A percentile compares a stretch with the other conserved stretches of the same genome.
These are phyloP conservation scores for Simmondsia chinensis DNA, from an alignment of 148 eudicot genomes.

Conservation along the genomic window DNA sequence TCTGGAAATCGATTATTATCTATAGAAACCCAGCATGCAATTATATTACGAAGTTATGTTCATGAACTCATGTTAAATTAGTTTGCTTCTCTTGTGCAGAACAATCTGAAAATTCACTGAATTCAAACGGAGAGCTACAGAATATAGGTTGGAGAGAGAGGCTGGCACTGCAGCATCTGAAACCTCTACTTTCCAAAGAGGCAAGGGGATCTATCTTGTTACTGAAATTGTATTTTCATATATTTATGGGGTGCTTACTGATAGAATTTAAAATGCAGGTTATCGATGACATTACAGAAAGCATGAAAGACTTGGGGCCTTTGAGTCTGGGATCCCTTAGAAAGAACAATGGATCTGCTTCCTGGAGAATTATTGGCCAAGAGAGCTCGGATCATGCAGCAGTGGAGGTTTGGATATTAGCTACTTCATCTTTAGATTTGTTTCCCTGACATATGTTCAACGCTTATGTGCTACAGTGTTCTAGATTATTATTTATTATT, in stretches of 20 bases:
- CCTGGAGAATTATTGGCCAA: constrained; percentile 55
- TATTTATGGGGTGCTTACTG: background rate
- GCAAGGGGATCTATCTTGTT: constrained; percentile 24
- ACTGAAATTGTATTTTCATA: background rate
- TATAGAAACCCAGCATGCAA: background rate
- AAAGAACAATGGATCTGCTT: constrained; percentile 59
- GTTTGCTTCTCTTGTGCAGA: constrained; percentile 33
- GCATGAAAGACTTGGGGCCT: constrained; percentile 69
- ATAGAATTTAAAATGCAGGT: constrained; percentile 38
- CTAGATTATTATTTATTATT: constrained; percentile 2
- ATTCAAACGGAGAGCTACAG: constrained; percentile 63
- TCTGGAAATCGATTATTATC: background rate
- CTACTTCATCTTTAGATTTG: background rate
- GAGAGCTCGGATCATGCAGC: constrained; percentile 22
- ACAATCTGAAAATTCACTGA: constrained; percentile 16
- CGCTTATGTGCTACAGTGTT: background rate
- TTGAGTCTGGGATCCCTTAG: constrained; percentile 60
- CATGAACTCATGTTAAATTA: background rate
- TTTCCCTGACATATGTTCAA: background rate
- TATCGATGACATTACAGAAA: constrained; percentile 58
- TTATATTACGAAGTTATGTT: background rate
- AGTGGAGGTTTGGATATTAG: constrained; percentile 21
- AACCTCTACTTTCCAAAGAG: constrained; percentile 68
- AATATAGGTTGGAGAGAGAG: constrained; percentile 68
- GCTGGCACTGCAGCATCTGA: constrained; percentile 64